These are phyloP conservation scores for Naganishia sp. DNA, from an alignment of 1,284 basidiomycete genomes.

Conservation along the genomic window DNA sequence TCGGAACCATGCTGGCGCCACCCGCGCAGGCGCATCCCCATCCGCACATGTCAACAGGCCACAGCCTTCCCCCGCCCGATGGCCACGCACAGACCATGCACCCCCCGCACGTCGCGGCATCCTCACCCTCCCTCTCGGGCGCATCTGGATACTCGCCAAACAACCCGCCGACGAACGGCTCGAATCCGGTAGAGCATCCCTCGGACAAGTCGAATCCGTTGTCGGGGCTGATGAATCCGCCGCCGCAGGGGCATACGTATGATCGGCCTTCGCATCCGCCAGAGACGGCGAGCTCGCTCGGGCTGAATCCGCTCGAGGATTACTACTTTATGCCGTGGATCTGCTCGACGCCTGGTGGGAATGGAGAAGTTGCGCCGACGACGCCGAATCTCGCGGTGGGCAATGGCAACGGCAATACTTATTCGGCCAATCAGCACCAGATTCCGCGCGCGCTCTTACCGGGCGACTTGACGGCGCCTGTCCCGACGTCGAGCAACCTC, in stretches of 20 bases:
- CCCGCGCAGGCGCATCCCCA: neutral
- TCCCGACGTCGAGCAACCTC: neutral
- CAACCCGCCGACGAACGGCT: neutral
- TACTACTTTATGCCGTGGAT: constrained; percentile 32
- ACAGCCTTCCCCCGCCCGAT: neutral
- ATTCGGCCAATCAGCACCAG: neutral
- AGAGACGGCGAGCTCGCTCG: neutral
- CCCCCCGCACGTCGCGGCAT: neutral
- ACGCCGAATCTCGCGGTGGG: neutral
- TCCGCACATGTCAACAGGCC: constrained; percentile 1
- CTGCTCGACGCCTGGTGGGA: constrained; percentile 28
- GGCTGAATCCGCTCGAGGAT: constrained; percentile 6
- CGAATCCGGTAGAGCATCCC: too few relatives aligned
- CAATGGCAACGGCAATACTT: neutral
- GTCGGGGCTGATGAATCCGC: neutral
- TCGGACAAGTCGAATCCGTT: neutral
- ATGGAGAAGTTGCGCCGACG: constrained; percentile 1
- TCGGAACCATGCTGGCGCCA: neutral
- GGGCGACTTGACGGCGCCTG: neutral
- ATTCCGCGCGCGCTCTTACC: constrained; percentile 17
- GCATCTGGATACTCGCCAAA: constrained; percentile 16
- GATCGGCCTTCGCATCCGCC: neutral
- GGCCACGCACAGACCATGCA: neutral
- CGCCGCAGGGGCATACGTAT: neutral
- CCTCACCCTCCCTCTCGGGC: constrained; percentile 1